Percentiles rank a stretch among this genome's conserved stretches.
Conservation (phyloP, 441 rosid species). For the Adansonia gregorii region DNA sequence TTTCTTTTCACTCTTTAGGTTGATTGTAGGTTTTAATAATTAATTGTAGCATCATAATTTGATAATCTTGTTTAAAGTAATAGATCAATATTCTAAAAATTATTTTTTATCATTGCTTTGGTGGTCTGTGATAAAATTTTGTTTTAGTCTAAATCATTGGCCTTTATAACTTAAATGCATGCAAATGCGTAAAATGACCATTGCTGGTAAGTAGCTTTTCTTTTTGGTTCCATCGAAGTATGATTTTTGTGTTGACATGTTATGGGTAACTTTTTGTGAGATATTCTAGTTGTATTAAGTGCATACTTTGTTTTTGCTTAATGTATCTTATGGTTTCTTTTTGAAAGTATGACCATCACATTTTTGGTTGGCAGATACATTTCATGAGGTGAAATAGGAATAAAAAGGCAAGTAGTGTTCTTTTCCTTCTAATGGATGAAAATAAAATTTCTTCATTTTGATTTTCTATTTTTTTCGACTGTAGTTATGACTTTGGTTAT, state of each 20-base stretch:
- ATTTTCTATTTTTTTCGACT: neutral
- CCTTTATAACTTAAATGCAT: too few relatives aligned
- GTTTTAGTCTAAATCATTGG: too few relatives aligned
- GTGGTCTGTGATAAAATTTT: too few relatives aligned
- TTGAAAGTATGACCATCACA: neutral
- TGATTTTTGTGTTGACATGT: neutral
- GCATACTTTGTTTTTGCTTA: constrained; percentile 4
- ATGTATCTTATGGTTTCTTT: constrained; percentile 5
- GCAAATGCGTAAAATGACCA: too few relatives aligned
- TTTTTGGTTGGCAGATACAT: constrained; percentile 69
- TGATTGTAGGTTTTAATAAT: neutral
- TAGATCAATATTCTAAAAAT: neutral
- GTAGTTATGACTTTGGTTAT: neutral
- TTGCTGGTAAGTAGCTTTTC: neutral
- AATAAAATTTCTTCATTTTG: neutral
- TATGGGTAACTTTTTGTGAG: neutral
- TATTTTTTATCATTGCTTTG: too few relatives aligned
- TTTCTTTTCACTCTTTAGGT: neutral
- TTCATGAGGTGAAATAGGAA: constrained; percentile 76
- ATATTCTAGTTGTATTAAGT: neutral
- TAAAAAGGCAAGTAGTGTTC: constrained; percentile 64
- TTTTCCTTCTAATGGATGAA: constrained; percentile 15
- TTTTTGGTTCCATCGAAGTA: neutral
- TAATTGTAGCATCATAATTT: neutral
- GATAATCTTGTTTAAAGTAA: constrained; percentile 3